Evolutionary conservation across 208 protist genomes (phyloP), one percentile per base, ranked within the genome.

Genomic region (Trypanosoma brucei): DNA sequence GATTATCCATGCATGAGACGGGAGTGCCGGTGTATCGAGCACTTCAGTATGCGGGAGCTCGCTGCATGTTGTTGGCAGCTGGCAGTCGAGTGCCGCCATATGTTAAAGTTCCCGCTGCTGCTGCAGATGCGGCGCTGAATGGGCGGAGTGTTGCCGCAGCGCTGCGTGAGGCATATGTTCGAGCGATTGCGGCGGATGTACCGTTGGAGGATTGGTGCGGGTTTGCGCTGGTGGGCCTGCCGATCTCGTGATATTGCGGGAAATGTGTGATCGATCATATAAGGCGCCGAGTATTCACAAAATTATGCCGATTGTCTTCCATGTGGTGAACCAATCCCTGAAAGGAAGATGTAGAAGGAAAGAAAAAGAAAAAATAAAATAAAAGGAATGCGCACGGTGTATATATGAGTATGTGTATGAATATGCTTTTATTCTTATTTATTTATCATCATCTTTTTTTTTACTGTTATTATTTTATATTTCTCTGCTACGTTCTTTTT

Each of bases 11-110:
- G 33, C 80, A 86, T 46, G 80, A 86, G 57, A 83, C 80, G 31
- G 80, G 80, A 53, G 62, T 86, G 6, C 80, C 80, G 34, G 72
- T 86, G 2, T 83, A 86, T 52, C 59, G 80, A n/a, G 50, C 75
- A n/a, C 65, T 86, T 55, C 73, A 78, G 64, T 82, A 83, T 73
- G 80, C 80, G 6, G 75, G 80, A 22, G 80, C 80, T 14, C 34
- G 57, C 7, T 72, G 76, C 14, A 50, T 86, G 70, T 53, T 86
- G 50, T 54, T 86, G 31, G 65, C 80, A 6, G 57, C 70, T 6
- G 70, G 76, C 54, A 81, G 57, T 39, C 70, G 61, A 39, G 14
- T 75, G 9, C 65, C 70, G 0, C 22, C 13, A 14, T 52, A 54
- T 33, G 50, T 55, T 36, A 34, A 51, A 31, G 52, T 70, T 30